Percentiles rank a stretch among this genome's conserved stretches.
These are phyloP conservation scores for Arthrobotrys conoides DNA, from an alignment of 2,329 filamentous ascomycete species.

Conservation along the genomic window DNA sequence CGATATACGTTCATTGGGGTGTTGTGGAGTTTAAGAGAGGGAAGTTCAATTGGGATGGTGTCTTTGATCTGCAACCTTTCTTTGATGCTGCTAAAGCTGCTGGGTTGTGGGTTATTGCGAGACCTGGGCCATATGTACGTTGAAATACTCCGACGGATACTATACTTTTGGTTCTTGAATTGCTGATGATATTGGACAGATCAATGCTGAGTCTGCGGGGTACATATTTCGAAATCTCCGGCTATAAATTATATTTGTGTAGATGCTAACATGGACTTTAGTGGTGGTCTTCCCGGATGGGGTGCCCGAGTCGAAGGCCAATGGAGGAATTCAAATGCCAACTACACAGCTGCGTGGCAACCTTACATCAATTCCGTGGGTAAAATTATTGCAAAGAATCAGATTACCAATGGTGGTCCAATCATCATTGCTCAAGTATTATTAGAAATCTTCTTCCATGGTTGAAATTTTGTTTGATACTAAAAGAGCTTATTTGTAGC, in stretches of 20 bases:
- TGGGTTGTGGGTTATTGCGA: conserved; percentile 82
- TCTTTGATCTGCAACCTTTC: conserved; percentile 81
- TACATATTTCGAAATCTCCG: background rate
- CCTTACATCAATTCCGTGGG: conserved; percentile 75
- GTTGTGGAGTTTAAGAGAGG: conserved; percentile 81
- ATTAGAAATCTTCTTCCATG: background rate
- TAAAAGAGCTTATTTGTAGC: conserved; percentile 64
- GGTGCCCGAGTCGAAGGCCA: conserved; percentile 71
- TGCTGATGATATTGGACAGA: conserved; percentile 56
- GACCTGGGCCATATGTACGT: conserved; percentile 62
- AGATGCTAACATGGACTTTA: conserved; percentile 65
- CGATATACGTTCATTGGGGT: conserved; percentile 85
- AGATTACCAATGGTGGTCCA: conserved; percentile 86
- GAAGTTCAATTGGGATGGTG: conserved; percentile 77
- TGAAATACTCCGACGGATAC: background rate
- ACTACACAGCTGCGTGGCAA: conserved; percentile 63
- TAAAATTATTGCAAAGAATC: conserved; percentile 78
- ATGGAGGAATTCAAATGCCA: conserved; percentile 62
- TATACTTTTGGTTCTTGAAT: background rate
- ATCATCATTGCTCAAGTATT: conserved; percentile 78
- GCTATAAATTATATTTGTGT: background rate
- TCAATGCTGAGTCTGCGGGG: conserved; percentile 62
- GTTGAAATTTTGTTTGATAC: background rate
- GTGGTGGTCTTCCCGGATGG: conserved; percentile 87
- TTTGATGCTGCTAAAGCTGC: conserved; percentile 80